Evolutionary conservation across 768 basidiomycete genomes (phyloP).

Genomic region (Melanogaster broomeanus): DNA sequence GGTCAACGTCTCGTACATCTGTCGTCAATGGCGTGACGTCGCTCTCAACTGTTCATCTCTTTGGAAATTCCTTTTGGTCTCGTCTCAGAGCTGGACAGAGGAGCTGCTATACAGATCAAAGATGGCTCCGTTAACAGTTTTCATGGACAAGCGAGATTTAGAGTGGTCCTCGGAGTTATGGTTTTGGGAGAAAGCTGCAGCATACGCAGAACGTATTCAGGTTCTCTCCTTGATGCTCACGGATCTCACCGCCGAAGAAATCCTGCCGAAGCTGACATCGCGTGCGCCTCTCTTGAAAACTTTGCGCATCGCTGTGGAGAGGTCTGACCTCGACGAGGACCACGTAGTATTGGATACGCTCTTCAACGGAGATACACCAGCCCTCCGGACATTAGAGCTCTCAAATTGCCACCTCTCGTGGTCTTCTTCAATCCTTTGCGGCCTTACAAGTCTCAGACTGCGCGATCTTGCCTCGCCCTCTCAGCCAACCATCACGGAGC

Average conservation of each 20-base stretch:
- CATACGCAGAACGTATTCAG: conserved; percentile 35
- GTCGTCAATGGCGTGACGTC: conserved; percentile 44
- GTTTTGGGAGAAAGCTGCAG: conserved; percentile 33
- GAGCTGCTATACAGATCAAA: conserved; percentile 50
- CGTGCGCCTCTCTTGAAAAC: conserved; percentile 37
- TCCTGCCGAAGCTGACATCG: conserved; percentile 25
- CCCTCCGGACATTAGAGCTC: conserved; percentile 39
- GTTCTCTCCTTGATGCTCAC: conserved; percentile 30
- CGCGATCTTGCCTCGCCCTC: conserved; percentile 24
- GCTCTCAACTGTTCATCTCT: conserved; percentile 42
- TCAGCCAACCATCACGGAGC: conserved; percentile 32
- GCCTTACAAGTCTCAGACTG: conserved; percentile 40
- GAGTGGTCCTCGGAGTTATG: conserved; percentile 24
- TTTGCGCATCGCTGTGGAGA: conserved; percentile 25
- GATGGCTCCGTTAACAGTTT: conserved; percentile 30
- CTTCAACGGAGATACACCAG: conserved; percentile 34
- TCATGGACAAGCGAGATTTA: conserved; percentile 28
- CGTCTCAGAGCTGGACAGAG: conserved; percentile 36
- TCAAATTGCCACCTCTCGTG: conserved; percentile 36
- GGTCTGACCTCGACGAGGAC: conserved; percentile 13
- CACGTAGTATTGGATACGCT: conserved; percentile 28
- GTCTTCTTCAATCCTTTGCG: conserved; percentile 36
- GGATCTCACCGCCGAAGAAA: conserved; percentile 18
- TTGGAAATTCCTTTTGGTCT: conserved; percentile 41
- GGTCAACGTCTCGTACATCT: conserved; percentile 26